phyloP scores from a whole-genome alignment of 1,139 yeast species.

The Diutina catenulata region DNA sequence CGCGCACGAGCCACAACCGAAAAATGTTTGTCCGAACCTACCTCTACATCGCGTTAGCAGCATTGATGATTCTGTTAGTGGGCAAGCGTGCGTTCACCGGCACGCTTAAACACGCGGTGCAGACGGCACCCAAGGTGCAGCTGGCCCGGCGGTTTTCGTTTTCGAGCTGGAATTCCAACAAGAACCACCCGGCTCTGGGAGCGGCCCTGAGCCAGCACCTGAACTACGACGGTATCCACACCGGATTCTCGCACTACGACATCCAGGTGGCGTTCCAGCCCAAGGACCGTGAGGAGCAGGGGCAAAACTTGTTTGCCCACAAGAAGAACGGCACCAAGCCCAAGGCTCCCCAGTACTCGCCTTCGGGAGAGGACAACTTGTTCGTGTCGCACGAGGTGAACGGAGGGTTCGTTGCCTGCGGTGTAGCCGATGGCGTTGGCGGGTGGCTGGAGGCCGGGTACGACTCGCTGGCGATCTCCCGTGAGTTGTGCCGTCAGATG shows the following conservation, averaged over 20 bases:
- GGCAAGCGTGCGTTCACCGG: slow-evolving; percentile 5
- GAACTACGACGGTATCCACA: slow-evolving; percentile 1
- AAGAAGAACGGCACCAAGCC: slow-evolving; percentile 33
- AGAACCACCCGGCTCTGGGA: background rate
- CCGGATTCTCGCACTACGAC: slow-evolving; percentile 25
- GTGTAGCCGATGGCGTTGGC: slow-evolving; percentile 97
- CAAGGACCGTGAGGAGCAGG: slow-evolving; percentile 42
- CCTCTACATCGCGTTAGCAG: background rate
- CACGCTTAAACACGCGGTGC: background rate
- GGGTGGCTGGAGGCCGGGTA: slow-evolving; percentile 94
- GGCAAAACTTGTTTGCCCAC: slow-evolving; percentile 23
- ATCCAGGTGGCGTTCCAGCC: slow-evolving; percentile 66
- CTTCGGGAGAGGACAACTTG: slow-evolving; percentile 55
- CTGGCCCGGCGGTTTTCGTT: slow-evolving; percentile 1
- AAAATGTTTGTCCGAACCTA: slow-evolving; percentile 2
- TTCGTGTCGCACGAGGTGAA: slow-evolving; percentile 38
- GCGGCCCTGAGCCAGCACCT: background rate
- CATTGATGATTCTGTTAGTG: slow-evolving; percentile 5
- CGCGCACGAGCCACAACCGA: no score
- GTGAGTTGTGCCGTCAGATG: slow-evolving; percentile 47
- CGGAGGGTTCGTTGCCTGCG: slow-evolving; percentile 49
- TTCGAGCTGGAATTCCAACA: slow-evolving; percentile 4
- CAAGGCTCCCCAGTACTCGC: background rate
- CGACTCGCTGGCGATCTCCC: slow-evolving; percentile 72
- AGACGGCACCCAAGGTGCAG: background rate